A percentile compares a stretch with the other conserved stretches of the same genome.
These are phyloP conservation scores for Micromonas pusilla DNA, from an alignment of 139 green algal genomes.

Conservation along the genomic window DNA sequence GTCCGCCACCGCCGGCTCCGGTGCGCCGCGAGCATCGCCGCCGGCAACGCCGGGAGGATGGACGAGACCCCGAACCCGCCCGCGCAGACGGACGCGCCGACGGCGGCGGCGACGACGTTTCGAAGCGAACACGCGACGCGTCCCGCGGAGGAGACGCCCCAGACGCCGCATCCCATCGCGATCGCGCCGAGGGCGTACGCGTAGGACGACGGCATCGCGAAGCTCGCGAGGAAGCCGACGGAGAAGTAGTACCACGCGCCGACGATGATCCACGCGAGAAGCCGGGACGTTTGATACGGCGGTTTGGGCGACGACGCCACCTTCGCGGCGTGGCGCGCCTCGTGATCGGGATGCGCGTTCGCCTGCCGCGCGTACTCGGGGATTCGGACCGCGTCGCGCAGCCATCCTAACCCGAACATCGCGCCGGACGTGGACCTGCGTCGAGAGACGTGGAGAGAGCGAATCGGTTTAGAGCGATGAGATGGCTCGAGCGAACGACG, in stretches of 20 bases:
- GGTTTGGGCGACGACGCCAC: too few relatives aligned
- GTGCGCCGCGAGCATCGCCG: neutral
- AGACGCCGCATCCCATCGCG: neutral
- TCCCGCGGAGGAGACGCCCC: neutral
- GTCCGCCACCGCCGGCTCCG: neutral
- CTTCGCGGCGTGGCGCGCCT: too few relatives aligned
- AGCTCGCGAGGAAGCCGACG: neutral
- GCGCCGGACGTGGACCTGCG: neutral
- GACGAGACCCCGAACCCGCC: too few relatives aligned
- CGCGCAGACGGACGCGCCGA: neutral
- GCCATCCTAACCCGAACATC: neutral
- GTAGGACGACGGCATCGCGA: too few relatives aligned
- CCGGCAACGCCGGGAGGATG: neutral
- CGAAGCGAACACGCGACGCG: neutral
- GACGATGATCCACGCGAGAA: neutral
- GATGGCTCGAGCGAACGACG: too few relatives aligned
- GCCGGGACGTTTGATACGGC: neutral
- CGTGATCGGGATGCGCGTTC: neutral
- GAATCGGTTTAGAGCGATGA: too few relatives aligned
- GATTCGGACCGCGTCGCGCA: neutral
- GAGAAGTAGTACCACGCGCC: neutral
- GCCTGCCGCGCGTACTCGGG: neutral
- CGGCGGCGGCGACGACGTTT: neutral
- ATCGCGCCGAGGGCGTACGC: neutral
- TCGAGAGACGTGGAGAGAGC: too few relatives aligned